Conservation (phyloP, 2,329 filamentous ascomycete genomes). For the Penicillium decumbens region DNA sequence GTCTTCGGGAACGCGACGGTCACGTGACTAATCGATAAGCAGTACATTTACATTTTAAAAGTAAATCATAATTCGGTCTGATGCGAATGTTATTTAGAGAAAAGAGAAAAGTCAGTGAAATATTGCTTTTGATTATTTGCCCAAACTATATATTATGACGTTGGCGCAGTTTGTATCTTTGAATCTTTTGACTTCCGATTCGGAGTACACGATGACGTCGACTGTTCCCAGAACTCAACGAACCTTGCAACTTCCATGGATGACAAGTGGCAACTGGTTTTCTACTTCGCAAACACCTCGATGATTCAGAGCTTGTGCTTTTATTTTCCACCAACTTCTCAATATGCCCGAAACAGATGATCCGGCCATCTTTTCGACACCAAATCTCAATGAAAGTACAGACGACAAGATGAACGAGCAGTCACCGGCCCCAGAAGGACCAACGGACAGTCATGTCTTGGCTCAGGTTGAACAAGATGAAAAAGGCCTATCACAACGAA, state of each 20-base stretch:
- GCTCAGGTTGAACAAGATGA: constrained; percentile 20
- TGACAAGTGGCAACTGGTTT: not conserved
- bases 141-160: not conserved
- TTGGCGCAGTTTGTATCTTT: not conserved
- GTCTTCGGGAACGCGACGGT: constrained; percentile 16
- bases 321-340: not conserved
- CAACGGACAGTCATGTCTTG: constrained; percentile 25
- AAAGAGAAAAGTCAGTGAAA: not conserved
- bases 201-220: not conserved
- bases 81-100: not conserved
- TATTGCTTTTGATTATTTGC: no score
- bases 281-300: not conserved
- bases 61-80: not conserved
- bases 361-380: not conserved
- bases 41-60: not conserved
- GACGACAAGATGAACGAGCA: not conserved
- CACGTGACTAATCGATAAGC: constrained; percentile 8
- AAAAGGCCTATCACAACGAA: constrained; percentile 16
- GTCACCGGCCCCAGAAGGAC: constrained; percentile 8
- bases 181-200: not conserved
- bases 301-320: no score
- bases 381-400: not conserved
- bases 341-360: not conserved
- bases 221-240: not conserved
- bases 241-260: not conserved